Conservation (phyloP, 2,329 filamentous ascomycete genomes). For the Aaosphaeria arxii region DNA sequence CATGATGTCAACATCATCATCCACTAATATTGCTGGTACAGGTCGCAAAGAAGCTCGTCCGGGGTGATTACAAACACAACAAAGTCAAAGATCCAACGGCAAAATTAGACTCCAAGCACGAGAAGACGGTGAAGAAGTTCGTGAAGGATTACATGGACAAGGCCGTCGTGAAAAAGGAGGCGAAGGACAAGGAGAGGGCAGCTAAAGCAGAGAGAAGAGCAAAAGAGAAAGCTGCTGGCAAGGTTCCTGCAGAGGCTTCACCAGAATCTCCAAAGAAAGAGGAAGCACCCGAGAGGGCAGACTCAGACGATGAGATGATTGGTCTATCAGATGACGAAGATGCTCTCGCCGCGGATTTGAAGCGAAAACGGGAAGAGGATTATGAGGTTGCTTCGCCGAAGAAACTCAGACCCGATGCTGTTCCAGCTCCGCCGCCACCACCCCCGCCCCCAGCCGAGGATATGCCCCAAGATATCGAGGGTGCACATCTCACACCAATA, state of each 20-base stretch:
- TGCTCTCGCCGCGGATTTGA: conserved; percentile 25
- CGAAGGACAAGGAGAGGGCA: conserved; percentile 61
- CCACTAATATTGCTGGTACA: conserved; percentile 20
- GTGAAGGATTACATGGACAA: conserved; percentile 86
- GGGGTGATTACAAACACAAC: conserved; percentile 86
- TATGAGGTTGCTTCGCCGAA: conserved; percentile 26
- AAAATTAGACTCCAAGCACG: conserved; percentile 71
- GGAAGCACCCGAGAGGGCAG: conserved; percentile 5
- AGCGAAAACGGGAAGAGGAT: conserved; percentile 38
- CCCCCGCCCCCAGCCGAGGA: conserved; percentile 37
- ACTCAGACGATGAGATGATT: conserved; percentile 17
- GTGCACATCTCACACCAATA: conserved; percentile 17
- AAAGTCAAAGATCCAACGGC: conserved; percentile 77
- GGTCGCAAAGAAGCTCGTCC: conserved; percentile 82
- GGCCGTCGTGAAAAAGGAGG: conserved; percentile 66
- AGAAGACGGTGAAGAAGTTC: conserved; percentile 77
- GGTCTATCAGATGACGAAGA: conserved; percentile 19
- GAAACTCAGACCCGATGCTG: conserved; percentile 25
- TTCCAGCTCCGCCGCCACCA: conserved; percentile 39
- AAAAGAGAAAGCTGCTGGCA: conserved; percentile 10
- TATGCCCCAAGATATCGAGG: conserved; percentile 22
- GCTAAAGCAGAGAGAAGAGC: conserved; percentile 28
- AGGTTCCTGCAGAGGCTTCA: conserved; percentile 3
- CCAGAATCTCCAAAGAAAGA: conserved; percentile 18
- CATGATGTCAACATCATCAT: background rate